Evolutionary conservation across 768 basidiomycete genomes (phyloP), one percentile per base, ranked within the genome.

Genomic region (Rhizopogon rudus): DNA sequence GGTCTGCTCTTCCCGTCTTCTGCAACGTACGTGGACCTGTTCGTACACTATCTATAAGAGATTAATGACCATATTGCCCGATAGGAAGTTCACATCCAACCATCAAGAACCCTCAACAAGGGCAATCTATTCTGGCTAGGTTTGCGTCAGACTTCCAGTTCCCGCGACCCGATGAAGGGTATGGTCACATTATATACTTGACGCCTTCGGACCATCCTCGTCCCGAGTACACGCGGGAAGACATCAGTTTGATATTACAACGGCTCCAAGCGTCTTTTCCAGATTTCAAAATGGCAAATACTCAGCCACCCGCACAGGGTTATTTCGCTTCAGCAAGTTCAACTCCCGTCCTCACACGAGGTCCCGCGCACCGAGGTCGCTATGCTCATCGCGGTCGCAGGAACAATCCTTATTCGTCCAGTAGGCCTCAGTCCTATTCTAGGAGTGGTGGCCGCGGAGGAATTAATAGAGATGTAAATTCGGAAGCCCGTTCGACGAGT

Each of bases 31-130:
- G 84, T 76, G 44, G 42, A 56, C 42, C 14, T 42, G 28, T 46
- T 50, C 39, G 39, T 45, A 39, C 40, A 28, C 46, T 55, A 39
- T 53, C 40, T 57, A 44, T 46, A 16, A 61, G 53, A 31, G 37
- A 48, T 63, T 29, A 63, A 16, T 35, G 54, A 53, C 44, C 51
- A 44, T 60, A 53, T 51, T 53, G 55, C 53, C 40, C 60, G 44
- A 64, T 65, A 91, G 90, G 90, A 61, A 77, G 76, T 37, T 75
- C 71, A 48, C 90, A 91, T 71, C 91, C 90, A 51, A 93, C 91
- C 52, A 91, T 93, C 69, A 82, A 73, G 59, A 76, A 69, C 59
- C 75, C 78, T 51, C 78, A 80, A 63, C 75, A 81, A 43, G 88
- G 82, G 17, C 63, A 86, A 62, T 70, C 73, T 37, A 72, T 91